Percentiles rank a stretch among this genome's conserved stretches.
phyloP scores from a whole-genome alignment of 2,329 filamentous ascomycete species.

The Fusarium agapanthi region DNA sequence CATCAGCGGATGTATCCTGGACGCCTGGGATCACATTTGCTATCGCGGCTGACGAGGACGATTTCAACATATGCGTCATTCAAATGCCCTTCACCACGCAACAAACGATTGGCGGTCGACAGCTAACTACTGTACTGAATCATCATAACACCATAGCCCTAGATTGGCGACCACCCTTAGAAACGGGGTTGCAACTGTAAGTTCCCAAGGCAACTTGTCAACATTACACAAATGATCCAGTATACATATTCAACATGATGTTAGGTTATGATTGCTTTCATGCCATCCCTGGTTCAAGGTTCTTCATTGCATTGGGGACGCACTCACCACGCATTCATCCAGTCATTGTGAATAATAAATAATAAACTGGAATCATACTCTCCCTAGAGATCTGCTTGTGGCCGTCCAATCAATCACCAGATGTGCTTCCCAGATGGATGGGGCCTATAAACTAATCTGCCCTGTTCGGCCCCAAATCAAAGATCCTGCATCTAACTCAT shows the following conservation, averaged over 20 bases:
- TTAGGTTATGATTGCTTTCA: neutral
- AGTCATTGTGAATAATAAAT: neutral
- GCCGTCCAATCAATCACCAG: neutral
- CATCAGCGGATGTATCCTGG: slow-evolving; percentile 6
- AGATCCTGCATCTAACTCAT: slow-evolving; percentile 19
- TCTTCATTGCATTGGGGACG: neutral
- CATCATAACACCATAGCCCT: neutral
- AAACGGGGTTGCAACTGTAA: neutral
- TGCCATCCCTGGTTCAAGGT: neutral
- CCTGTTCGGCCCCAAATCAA: slow-evolving; percentile 2
- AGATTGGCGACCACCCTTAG: neutral
- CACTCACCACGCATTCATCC: slow-evolving; percentile 20
- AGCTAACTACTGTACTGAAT: neutral
- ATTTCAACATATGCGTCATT: slow-evolving; percentile 14
- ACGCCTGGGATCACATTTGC: slow-evolving; percentile 23
- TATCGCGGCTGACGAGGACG: slow-evolving; percentile 24
- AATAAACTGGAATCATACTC: neutral
- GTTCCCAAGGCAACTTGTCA: neutral
- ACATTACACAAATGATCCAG: neutral
- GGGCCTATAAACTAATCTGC: slow-evolving; percentile 1
- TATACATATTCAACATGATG: neutral
- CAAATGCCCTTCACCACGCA: neutral
- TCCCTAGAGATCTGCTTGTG: neutral
- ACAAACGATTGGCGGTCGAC: slow-evolving; percentile 6
- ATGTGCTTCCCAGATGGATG: slow-evolving; percentile 1